phyloP scores from a whole-genome alignment of 139 green algal genomes.

The Haematococcus lacustris region DNA sequence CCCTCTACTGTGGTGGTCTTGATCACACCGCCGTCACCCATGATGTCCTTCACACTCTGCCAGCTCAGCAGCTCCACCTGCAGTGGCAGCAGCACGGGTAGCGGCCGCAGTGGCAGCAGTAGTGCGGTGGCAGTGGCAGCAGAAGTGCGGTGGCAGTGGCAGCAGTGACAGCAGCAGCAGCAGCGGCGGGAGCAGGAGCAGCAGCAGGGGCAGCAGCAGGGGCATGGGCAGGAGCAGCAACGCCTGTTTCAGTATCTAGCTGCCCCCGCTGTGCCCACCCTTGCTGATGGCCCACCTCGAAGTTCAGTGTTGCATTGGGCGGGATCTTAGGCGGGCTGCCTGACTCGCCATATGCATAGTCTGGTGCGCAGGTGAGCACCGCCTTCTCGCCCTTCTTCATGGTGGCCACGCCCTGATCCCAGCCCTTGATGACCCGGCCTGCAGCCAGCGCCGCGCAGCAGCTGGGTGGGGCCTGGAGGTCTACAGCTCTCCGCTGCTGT shows the following conservation, averaged over 20 bases:
- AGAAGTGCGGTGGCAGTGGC: too few species aligned
- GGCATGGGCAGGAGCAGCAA: too few species aligned
- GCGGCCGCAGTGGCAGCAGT: too few species aligned
- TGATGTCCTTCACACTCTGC: constrained; percentile 81
- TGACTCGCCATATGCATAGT: constrained; percentile 88
- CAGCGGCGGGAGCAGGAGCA: too few species aligned
- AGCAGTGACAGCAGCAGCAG: too few species aligned
- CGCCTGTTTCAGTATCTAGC: too few species aligned
- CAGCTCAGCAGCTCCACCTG: constrained; percentile 81
- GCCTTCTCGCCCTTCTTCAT: constrained; percentile 93
- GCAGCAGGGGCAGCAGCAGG: too few species aligned
- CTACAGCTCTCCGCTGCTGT: background rate
- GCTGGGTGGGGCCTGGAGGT: background rate
- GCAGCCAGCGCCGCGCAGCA: background rate
- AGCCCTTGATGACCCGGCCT: constrained; percentile 65
- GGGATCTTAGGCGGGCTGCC: constrained; percentile 85
- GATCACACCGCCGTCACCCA: constrained; percentile 69
- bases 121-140: too few species aligned
- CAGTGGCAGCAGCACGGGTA: too few species aligned
- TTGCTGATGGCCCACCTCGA: constrained; percentile 75
- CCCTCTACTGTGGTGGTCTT: constrained; percentile 55
- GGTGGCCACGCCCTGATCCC: constrained; percentile 84
- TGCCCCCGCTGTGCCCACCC: too few species aligned
- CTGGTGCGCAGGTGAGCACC: constrained; percentile 58
- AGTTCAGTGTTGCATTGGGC: constrained; percentile 82